These are phyloP conservation scores for Parasitella parasitica DNA, from an alignment of 371 early-diverging fungal species.

Conservation along the genomic window DNA sequence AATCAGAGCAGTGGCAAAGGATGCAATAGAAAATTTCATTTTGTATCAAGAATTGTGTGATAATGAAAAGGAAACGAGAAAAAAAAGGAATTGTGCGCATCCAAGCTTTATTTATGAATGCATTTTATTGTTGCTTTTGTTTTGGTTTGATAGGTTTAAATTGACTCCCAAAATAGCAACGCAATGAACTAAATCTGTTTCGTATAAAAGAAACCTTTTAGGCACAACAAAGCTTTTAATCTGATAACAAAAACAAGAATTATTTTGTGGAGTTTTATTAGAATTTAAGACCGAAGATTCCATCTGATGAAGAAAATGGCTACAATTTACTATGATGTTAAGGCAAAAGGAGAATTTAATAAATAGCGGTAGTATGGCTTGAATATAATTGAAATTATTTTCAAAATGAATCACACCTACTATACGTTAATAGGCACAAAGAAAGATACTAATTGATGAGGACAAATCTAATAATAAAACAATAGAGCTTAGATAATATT, in stretches of 20 bases:
- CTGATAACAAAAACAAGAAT: background rate
- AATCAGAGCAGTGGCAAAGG: background rate
- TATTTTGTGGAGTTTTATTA: background rate
- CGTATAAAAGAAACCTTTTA: background rate
- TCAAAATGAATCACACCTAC: too few species aligned
- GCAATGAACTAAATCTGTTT: background rate
- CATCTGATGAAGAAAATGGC: background rate
- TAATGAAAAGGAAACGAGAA: background rate
- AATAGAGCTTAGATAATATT: too few species aligned
- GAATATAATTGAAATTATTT: too few species aligned
- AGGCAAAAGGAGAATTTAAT: too few species aligned
- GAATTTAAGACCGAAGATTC: background rate
- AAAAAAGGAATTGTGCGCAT: background rate
- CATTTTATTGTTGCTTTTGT: background rate
- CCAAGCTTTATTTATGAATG: too few species aligned
- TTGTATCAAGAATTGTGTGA: background rate
- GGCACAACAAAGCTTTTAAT: background rate
- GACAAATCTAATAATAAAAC: too few species aligned
- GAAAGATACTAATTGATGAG: too few species aligned
- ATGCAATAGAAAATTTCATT: constrained; percentile 12
- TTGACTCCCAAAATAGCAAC: background rate
- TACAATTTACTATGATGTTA: too few species aligned
- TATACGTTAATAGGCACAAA: too few species aligned
- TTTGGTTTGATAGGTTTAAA: background rate
- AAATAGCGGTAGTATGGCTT: too few species aligned